These are phyloP conservation scores for Thalassiosira livingstoniorum DNA, from an alignment of 352 stramenopile species.

Conservation along the genomic window DNA sequence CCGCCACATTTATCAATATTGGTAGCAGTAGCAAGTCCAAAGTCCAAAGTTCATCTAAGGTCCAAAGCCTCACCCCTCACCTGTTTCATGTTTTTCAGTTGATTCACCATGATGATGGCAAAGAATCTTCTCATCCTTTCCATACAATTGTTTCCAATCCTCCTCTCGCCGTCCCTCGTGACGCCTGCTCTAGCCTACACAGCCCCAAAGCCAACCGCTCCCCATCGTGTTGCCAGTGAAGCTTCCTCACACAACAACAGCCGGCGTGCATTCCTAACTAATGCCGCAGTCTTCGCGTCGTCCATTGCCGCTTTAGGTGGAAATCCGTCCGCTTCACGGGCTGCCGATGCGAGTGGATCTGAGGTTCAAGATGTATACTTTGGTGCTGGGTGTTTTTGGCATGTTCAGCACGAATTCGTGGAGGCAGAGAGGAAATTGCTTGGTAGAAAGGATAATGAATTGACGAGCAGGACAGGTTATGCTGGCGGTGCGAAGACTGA, in stretches of 20 bases:
- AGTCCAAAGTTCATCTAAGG: too few species aligned
- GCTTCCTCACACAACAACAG: neutral
- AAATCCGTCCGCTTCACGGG: neutral
- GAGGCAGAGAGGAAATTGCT: constrained; percentile 75
- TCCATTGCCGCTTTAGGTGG: neutral
- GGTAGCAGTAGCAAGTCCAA: too few species aligned
- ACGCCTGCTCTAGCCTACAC: neutral
- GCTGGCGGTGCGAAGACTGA: constrained; percentile 70
- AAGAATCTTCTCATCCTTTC: neutral
- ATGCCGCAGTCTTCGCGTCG: neutral
- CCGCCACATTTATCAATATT: too few species aligned
- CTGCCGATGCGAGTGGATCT: neutral
- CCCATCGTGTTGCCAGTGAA: neutral
- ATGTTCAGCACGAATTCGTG: constrained; percentile 86
- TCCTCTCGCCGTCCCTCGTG: neutral
- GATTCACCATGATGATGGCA: neutral
- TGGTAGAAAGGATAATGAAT: constrained; percentile 56
- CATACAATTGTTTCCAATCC: neutral
- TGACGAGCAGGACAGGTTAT: constrained; percentile 77
- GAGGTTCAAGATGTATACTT: constrained; percentile 72
- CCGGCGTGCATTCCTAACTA: neutral
- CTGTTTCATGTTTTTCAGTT: too few species aligned
- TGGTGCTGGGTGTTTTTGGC: constrained; percentile 82
- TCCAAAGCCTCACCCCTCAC: too few species aligned
- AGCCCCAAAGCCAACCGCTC: neutral